Percentiles rank a stretch among this genome's conserved stretches.
These are phyloP conservation scores for Ophiostoma triangulosporum DNA, from an alignment of 2,329 filamentous ascomycete genomes.

Conservation along the genomic window DNA sequence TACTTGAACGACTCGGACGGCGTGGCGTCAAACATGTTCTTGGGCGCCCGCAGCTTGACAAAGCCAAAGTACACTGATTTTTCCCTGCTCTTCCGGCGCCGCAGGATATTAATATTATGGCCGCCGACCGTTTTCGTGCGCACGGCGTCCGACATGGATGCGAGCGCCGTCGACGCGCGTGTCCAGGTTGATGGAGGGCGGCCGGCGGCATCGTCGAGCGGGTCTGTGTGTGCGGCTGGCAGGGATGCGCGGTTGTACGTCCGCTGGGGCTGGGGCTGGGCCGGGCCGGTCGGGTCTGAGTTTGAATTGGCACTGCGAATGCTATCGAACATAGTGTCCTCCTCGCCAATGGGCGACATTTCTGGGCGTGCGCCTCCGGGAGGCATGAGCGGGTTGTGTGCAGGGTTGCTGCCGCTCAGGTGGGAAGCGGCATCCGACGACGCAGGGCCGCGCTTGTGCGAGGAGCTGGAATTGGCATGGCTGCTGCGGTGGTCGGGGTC, in stretches of 20 bases:
- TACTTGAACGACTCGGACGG: slow-evolving; percentile 55
- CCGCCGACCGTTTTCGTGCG: background rate
- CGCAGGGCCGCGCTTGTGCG: slow-evolving; percentile 8
- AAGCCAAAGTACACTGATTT: slow-evolving; percentile 45
- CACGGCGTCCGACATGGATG: background rate
- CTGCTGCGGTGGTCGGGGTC: slow-evolving; percentile 35
- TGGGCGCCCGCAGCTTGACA: slow-evolving; percentile 54
- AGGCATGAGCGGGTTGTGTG: background rate
- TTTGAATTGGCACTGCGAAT: background rate
- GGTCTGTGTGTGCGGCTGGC: no score
- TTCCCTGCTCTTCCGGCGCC: background rate
- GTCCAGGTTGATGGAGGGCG: background rate
- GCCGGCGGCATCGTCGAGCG: no score
- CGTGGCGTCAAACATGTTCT: slow-evolving; percentile 55
- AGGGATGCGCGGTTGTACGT: background rate
- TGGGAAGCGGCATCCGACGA: slow-evolving; percentile 2
- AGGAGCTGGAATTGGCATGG: slow-evolving; percentile 14
- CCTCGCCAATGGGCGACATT: background rate
- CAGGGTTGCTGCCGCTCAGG: background rate
- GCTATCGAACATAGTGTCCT: background rate
- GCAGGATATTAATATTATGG: background rate
- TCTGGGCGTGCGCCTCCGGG: background rate
- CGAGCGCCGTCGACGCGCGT: background rate
- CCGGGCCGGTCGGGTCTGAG: background rate
- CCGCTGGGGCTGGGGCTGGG: background rate